Evolutionary conservation across 305 asterid genomes (phyloP).

Genomic region (Fraxinus angustifolia): DNA sequence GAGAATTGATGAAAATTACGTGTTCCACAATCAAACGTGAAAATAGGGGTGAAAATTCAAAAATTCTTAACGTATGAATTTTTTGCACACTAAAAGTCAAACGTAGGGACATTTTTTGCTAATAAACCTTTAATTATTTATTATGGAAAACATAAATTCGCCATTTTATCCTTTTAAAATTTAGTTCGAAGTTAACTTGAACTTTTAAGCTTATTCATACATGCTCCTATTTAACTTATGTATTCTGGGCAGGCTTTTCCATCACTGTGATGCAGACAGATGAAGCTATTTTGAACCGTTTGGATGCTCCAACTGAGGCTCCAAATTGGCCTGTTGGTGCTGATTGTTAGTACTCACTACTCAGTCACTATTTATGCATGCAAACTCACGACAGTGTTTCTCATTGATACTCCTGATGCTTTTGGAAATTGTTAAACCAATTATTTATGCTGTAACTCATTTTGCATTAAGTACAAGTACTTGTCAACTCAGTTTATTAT

Average conservation of each 20-base stretch:
- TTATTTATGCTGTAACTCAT: too few relatives aligned
- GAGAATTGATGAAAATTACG: too few relatives aligned
- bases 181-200: background rate
- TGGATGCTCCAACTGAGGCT: conserved; percentile 95
- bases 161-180: background rate
- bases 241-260: conserved; percentile 65
- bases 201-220: background rate
- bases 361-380: conserved; percentile 2
- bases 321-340: conserved; percentile 93
- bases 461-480: too few relatives aligned
- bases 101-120: too few relatives aligned
- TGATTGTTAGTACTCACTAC: conserved; percentile 63
- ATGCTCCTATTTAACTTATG: conserved; percentile 12
- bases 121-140: too few relatives aligned
- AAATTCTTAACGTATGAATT: too few relatives aligned
- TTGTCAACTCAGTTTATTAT: too few relatives aligned
- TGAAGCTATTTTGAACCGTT: conserved; percentile 51
- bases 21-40: too few relatives aligned
- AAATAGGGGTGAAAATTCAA: too few relatives aligned
- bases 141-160: too few relatives aligned
- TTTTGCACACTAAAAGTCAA: too few relatives aligned
- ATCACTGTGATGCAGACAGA: conserved; percentile 87
- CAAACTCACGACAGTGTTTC: background rate
- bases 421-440: background rate
- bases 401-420: conserved; percentile 2